Base-by-base conservation (phyloP, 148 eudicot genomes). In the Suaeda aralocaspica region DNA sequence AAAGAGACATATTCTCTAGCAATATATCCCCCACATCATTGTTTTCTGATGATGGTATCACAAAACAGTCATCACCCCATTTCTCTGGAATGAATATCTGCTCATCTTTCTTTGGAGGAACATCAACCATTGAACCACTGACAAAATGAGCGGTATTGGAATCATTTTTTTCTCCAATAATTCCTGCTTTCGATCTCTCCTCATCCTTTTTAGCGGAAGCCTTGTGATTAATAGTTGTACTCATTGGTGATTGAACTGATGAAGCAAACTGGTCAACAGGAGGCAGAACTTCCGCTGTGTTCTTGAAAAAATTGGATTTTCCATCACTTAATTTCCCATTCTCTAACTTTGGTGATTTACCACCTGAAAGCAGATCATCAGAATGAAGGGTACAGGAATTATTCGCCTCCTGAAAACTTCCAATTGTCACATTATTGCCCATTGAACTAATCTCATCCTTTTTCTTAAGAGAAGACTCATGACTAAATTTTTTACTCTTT, bases 61-160 rank as follows among this genome's bases (percentile, higher is more conserved):
- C 81, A 63, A 78, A 78, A 48, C 81, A 78, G 45, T 68, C 77
- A n/a, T 73, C 76, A 57, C 69, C 74, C 81, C 81, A 78, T 60
- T 31, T 78, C 60, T 30, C 42, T 19, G 77, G 74, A 14, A 39
- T 39, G 14, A 74, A n/a, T 44, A 0, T 72, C 39, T 68, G 57
- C 70, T 78, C 70, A 63, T 63, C 59, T 59, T 52, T 45, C 31
- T 72, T 69, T 29, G 33, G 19, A 14, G 34, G 53, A 39, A 39
- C 28, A 24, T 58, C 66, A 48, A 25, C 55, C 46, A 16, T 50
- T 25, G 64, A 13, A 76, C 42, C 6, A 67, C 63, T 52, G 59
- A 48, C 52, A 44, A 24, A 45, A 42, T n/a, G 31, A 64, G 30
- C 55, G n/a, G 53, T 29, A 9, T 21, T 26, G 16, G 39, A 25